Evolutionary conservation across 2,329 filamentous ascomycete genomes (phyloP), one percentile per base, ranked within the genome.

Genomic region (Fusarium newnesense): DNA sequence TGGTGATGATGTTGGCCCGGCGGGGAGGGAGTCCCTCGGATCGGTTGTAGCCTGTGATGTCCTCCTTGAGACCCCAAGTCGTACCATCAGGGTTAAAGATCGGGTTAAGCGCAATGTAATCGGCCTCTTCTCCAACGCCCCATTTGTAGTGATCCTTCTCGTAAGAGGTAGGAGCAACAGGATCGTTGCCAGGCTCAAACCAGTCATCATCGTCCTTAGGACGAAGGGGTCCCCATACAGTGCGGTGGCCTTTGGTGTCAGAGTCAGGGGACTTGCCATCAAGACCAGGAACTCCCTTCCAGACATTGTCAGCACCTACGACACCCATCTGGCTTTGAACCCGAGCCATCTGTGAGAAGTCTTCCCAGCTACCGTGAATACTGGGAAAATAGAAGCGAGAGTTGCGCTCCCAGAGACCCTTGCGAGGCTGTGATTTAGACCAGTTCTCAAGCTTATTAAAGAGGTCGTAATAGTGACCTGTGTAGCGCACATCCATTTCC

Each of bases 401-500:
- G 77, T 92, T 95, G 42, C 94, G 90, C 79, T 96, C 93, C 93
- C 94, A 96, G 0, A 96, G 85, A 1, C 92, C 92, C 81, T 94
- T 95, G 18, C 94, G 87, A 3, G 94, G 93, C 81, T 96, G 94
- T 52, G 88, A 83, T 72, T 87, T 89, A 21, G 93, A 88, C 92
- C 93, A 96, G 49, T 85, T 83, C 76, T 90, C 87, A 42, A 94
- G 84, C 79, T 92, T 92, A 74, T 90, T 88, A 77, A 96, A 88
- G 26, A 94, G 82, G 69, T 94, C 90, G 74, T 93, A 95, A 84
- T 93, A 96, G 82, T 97, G 94, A 40, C 95, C 94, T 1, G 93
- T 96, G 81, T 97, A 97, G 36, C 94, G 91, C 49, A 95, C 90
- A 78, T 97, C 95, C 92, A 97, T 96, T 81, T 97, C 95, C 94